A percentile compares a stretch with the other conserved stretches of the same genome.
Evolutionary conservation across 345 rosid genomes (phyloP).

Genomic region (Euclidium syriacum): DNA sequence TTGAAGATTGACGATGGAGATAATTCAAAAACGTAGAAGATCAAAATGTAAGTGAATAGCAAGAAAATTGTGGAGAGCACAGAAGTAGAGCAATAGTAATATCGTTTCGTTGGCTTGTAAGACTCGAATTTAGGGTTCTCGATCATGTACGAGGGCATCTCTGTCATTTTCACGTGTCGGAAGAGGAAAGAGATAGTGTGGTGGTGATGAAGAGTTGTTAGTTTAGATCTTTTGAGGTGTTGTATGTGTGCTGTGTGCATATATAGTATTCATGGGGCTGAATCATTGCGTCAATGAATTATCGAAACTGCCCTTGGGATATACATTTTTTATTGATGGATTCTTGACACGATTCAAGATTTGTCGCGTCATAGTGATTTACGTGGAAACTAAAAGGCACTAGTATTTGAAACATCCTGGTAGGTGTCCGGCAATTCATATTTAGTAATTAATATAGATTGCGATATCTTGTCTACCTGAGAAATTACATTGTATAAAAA

Average conservation of each 20-base stretch:
- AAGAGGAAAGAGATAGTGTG: background rate
- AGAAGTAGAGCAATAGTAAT: constrained; percentile 3
- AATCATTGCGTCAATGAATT: background rate
- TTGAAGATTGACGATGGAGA: constrained; percentile 21
- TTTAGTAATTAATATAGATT: constrained; percentile 17
- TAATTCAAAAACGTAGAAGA: constrained; percentile 10
- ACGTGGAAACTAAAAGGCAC: constrained; percentile 25
- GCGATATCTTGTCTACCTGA: constrained; percentile 13
- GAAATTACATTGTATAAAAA: constrained; percentile 5
- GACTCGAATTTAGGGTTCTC: constrained; percentile 18
- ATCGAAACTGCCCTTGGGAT: background rate
- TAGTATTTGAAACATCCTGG: constrained; percentile 22
- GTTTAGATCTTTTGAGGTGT: background rate
- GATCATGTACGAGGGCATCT: constrained; percentile 3
- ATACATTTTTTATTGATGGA: background rate
- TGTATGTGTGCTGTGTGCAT: background rate
- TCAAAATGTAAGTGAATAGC: constrained; percentile 13
- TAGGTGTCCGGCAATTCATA: constrained; percentile 32
- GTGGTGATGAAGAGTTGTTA: background rate
- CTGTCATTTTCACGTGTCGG: constrained; percentile 10
- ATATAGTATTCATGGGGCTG: constrained; percentile 13
- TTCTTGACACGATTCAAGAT: constrained; percentile 20
- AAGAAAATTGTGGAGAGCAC: constrained; percentile 15
- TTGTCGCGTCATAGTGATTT: constrained; percentile 18
- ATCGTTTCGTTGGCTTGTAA: constrained; percentile 9